A percentile compares a stretch with the other conserved stretches of the same genome.
Conservation (phyloP, 2,329 filamentous ascomycete species). For the Ceratocystis papillata region DNA sequence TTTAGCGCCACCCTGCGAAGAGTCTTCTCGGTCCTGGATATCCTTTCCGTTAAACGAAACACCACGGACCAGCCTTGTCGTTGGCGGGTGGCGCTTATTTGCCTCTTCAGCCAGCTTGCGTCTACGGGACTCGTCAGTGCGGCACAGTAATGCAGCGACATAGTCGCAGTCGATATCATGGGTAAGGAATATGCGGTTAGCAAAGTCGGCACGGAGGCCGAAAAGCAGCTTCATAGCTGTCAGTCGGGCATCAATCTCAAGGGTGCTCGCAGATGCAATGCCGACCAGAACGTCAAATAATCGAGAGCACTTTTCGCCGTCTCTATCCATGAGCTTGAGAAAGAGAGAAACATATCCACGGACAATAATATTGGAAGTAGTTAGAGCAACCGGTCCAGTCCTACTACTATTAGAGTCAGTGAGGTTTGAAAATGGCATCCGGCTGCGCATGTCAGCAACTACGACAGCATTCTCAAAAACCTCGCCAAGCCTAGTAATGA, state of each 20-base stretch:
- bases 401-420: conserved; percentile 26
- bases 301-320: conserved; percentile 52
- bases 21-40: conserved; percentile 33
- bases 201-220: conserved; percentile 70
- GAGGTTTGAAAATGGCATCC: conserved; percentile 26
- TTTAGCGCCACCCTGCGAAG: conserved; percentile 33
- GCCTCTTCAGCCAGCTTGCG: conserved; percentile 43
- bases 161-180: conserved; percentile 59
- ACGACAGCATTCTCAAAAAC: conserved; percentile 22
- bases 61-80: conserved; percentile 39
- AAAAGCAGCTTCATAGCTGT: conserved; percentile 70
- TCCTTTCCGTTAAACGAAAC: conserved; percentile 43
- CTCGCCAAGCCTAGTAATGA: conserved; percentile 29
- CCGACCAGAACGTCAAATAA: conserved; percentile 53
- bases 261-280: conserved; percentile 49
- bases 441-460: conserved; percentile 11
- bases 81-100: conserved; percentile 16
- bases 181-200: conserved; percentile 63
- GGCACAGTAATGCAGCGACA: conserved; percentile 60
- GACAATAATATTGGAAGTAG: conserved; percentile 59
- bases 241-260: conserved; percentile 58
- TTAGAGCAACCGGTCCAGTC: conserved; percentile 31
- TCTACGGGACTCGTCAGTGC: conserved; percentile 45
- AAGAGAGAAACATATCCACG: conserved; percentile 66
- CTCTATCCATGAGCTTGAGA: conserved; percentile 56